Evolutionary conservation across 345 rosid species (phyloP).

Genomic region (Gossypium anomalum): DNA sequence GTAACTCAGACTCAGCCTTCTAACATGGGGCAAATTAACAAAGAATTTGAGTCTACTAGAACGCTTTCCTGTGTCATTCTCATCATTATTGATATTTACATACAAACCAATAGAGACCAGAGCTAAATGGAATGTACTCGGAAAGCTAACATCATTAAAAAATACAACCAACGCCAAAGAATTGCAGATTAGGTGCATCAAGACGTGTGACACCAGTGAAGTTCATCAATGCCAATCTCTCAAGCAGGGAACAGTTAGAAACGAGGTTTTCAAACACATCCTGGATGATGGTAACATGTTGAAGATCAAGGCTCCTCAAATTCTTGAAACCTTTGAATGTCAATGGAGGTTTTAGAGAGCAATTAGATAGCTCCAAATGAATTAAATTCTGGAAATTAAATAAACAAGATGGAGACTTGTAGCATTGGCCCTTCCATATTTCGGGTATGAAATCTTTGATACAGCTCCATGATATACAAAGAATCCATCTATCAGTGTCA

Average conservation of each 20-base stretch:
- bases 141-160: constrained; percentile 46
- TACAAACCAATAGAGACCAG: constrained; percentile 54
- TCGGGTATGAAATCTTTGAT: constrained; percentile 60
- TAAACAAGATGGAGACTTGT: constrained; percentile 55
- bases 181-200: constrained; percentile 37
- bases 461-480: constrained; percentile 47
- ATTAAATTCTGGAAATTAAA: constrained; percentile 41
- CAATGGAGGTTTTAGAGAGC: constrained; percentile 53
- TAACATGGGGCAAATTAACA: constrained; percentile 51
- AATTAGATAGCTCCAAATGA: constrained; percentile 65
- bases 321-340: constrained; percentile 49
- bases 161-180: constrained; percentile 54
- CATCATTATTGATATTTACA: constrained; percentile 34
- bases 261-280: constrained; percentile 52
- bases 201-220: constrained; percentile 58
- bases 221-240: constrained; percentile 61
- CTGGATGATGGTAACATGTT: constrained; percentile 53
- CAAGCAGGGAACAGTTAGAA: constrained; percentile 46
- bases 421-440: constrained; percentile 64
- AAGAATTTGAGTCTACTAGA: constrained; percentile 57
- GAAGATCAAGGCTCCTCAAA: constrained; percentile 70
- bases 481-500: constrained; percentile 68
- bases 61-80: constrained; percentile 16
- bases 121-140: constrained; percentile 39
- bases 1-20: constrained; percentile 60